Conservation (phyloP, 768 basidiomycete species). For the Ramaria sp. region DNA sequence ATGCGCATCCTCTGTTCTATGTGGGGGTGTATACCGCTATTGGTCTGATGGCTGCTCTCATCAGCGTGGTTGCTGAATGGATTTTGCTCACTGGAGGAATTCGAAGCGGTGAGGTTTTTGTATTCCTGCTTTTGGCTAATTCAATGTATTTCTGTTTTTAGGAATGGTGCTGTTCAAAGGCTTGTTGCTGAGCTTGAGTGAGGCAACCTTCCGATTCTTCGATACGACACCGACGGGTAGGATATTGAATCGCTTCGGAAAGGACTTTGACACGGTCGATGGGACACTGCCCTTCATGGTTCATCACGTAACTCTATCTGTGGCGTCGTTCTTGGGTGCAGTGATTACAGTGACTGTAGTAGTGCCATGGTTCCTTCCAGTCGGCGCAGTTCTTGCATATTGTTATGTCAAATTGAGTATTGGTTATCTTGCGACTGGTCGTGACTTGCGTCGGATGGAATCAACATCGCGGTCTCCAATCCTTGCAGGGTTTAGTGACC, state of each 20-base stretch:
- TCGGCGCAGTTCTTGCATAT: constrained; percentile 7
- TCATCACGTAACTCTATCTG: constrained; percentile 5
- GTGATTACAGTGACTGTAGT: constrained; percentile 15
- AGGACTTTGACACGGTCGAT: constrained; percentile 18
- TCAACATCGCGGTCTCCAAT: constrained; percentile 23
- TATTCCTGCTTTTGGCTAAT: neutral
- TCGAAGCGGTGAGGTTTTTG: constrained; percentile 4
- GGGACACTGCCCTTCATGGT: constrained; percentile 10
- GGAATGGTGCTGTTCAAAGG: constrained; percentile 2
- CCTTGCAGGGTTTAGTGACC: constrained; percentile 17
- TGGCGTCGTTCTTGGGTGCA: constrained; percentile 17
- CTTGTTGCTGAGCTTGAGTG: neutral
- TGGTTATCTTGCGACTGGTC: constrained; percentile 17
- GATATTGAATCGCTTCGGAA: constrained; percentile 19
- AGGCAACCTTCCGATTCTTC: constrained; percentile 7
- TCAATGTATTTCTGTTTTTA: neutral
- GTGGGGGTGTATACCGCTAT: constrained; percentile 12
- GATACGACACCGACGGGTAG: constrained; percentile 11
- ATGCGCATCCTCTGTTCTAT: constrained; percentile 13
- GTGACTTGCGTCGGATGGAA: constrained; percentile 26
- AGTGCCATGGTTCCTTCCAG: constrained; percentile 9
- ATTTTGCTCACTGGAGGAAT: constrained; percentile 6
- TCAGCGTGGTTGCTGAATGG: constrained; percentile 4
- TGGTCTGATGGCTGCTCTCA: constrained; percentile 7
- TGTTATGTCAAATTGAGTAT: constrained; percentile 9